phyloP scores from a whole-genome alignment of 116 monocot genomes.

The Dioscorea cayenensis region DNA sequence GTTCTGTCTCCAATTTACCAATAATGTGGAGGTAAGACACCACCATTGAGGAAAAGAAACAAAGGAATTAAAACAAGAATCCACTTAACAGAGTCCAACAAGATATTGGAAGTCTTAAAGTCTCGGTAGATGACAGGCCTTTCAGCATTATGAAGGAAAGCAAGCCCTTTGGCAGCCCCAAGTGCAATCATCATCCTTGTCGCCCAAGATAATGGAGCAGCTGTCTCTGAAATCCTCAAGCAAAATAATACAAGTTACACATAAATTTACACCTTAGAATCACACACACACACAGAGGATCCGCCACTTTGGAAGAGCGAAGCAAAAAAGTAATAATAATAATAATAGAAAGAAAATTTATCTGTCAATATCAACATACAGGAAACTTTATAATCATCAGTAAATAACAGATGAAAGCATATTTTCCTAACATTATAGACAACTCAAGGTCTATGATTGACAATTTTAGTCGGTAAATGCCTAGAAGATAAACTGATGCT shows the following conservation, averaged over 20 bases:
- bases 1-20: not conserved
- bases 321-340: too few relatives aligned
- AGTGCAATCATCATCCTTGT: constrained; percentile 90
- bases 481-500: too few relatives aligned
- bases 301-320: too few relatives aligned
- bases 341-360: too few relatives aligned
- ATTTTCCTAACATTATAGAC: too few relatives aligned
- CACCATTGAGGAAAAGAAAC: not conserved
- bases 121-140: constrained; percentile 92
- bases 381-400: too few relatives aligned
- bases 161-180: constrained; percentile 89
- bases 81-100: constrained; percentile 76
- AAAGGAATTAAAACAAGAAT: not conserved
- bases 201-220: constrained; percentile 70
- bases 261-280: not conserved
- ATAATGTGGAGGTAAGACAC: not conserved
- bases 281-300: too few relatives aligned
- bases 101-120: constrained; percentile 92
- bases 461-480: too few relatives aligned
- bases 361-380: too few relatives aligned
- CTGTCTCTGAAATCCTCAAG: constrained; percentile 48
- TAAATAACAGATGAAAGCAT: too few relatives aligned
- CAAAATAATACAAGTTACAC: not conserved
- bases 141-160: constrained; percentile 88
- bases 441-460: too few relatives aligned